These are phyloP conservation scores for Trichoderma polysporum DNA, from an alignment of 2,329 filamentous ascomycete genomes.

Conservation along the genomic window DNA sequence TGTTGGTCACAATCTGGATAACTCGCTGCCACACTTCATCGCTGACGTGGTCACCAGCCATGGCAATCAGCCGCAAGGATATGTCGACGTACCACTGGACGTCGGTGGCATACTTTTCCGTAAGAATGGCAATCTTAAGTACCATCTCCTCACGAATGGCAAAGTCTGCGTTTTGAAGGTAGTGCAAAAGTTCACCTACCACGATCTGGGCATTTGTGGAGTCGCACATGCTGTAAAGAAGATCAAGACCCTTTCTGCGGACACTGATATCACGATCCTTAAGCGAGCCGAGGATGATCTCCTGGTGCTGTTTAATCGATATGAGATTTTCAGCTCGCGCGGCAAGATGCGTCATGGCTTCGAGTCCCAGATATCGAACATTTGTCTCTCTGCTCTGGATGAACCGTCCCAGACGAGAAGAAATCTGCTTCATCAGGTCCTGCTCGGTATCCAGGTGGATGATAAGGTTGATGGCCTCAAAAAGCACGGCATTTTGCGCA, in stretches of 20 bases:
- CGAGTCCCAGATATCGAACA: conserved; percentile 89
- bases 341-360: conserved; percentile 97
- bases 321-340: conserved; percentile 91
- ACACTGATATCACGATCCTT: conserved; percentile 97
- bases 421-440: conserved; percentile 94
- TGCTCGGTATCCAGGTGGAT: conserved; percentile 97
- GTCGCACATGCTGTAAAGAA: conserved; percentile 99
- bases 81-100: conserved; percentile 99
- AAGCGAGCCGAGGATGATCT: conserved; percentile 89
- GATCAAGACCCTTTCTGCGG: conserved; percentile 87
- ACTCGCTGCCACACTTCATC: conserved; percentile 99
- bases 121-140: conserved; percentile 95
- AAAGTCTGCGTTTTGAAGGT: conserved; percentile 94
- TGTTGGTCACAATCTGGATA: conserved; percentile 98
- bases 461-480: conserved; percentile 97
- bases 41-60: conserved; percentile 97
- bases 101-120: conserved; percentile 97
- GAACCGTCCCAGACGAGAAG: conserved; percentile 84
- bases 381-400: conserved; percentile 97
- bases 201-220: conserved; percentile 90
- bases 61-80: conserved; percentile 86
- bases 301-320: conserved; percentile 97
- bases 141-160: conserved; percentile 99
- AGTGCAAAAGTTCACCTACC: conserved; percentile 88
- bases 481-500: conserved; percentile 94